These are phyloP conservation scores for Pichia sp. DNA, from an alignment of 1,139 yeast species.

Conservation along the genomic window DNA sequence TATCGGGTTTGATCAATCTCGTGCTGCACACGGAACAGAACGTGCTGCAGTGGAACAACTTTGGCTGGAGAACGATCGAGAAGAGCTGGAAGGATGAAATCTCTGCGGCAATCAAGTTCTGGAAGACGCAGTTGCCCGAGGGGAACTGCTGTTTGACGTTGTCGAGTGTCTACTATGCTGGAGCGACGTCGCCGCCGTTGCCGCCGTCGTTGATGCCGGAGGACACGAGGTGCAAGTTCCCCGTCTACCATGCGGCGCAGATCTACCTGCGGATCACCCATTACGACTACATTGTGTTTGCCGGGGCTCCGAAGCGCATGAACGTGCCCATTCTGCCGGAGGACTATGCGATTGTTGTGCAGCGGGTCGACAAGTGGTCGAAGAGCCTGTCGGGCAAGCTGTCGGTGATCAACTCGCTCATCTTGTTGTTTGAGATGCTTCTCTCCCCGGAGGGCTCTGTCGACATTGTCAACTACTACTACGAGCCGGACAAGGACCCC, in stretches of 20 bases:
- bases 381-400: conserved; percentile 35
- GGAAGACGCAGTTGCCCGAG: conserved; percentile 35
- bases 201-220: conserved; percentile 18
- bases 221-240: conserved; percentile 45
- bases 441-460: conserved; percentile 35
- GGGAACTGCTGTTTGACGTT: conserved; percentile 21
- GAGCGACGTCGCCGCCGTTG: conserved; percentile 6
- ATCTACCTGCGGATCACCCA: conserved; percentile 60
- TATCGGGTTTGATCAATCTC: conserved; percentile 64
- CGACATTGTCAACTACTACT: conserved; percentile 33
- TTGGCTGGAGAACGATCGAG: conserved; percentile 31
- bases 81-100: conserved; percentile 60
- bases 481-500: conserved; percentile 50
- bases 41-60: conserved; percentile 35
- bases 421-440: conserved; percentile 55
- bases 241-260: conserved; percentile 66
- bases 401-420: conserved; percentile 54
- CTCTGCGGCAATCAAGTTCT: conserved; percentile 53
- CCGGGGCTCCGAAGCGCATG: conserved; percentile 76
- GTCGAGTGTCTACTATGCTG: conserved; percentile 14
- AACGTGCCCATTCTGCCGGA: conserved; percentile 59
- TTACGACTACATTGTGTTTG: conserved; percentile 68
- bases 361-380: conserved; percentile 50
- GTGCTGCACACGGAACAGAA: conserved; percentile 58
- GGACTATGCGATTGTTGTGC: conserved; percentile 49